Base-by-base conservation (phyloP, 2,329 filamentous ascomycete genomes). In the Phaeosphaeria sp. region DNA sequence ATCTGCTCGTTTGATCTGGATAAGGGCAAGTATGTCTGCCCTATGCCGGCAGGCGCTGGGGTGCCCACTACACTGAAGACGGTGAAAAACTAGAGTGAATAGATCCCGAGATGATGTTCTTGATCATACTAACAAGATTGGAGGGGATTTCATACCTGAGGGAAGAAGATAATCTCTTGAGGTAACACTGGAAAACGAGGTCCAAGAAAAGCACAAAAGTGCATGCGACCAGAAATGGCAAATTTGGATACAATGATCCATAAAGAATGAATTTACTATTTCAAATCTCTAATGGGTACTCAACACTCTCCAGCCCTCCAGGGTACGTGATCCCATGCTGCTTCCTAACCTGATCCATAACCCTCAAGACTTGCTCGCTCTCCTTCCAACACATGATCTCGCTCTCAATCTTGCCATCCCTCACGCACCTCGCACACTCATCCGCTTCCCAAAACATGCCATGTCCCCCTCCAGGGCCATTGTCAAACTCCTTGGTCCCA, bases 361-460 rank as follows among this genome's bases (percentile, higher is more conserved):
- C 82, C 72, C 92, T 87, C 91, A 96, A 96, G 58, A 96, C 91
- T 46, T 87, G 84, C 54, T 94, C 82, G 72, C 89, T 93, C 83
- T 96, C 93, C 46, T 88, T 86, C 78, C 94, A 79, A 17, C 83
- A 84, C 47, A 73, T 69, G 18, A 67, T 67, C 56, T 84, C 83
- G 72, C 91, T 92, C 81, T 96, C 88, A 23, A 59, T 13, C 53
- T 69, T 88, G 83, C 79, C 87, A 87, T 39, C 92, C 90, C 76
- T 93, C 90, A 53, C 88, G 83, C 62, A 96, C 69, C 69, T 89
- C 90, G 89, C 91, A 62, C 86, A 89, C 80, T 92, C 91, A 75
- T 93, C 90, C 3, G 91, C 91, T 74, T 93, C 90, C 89, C 89
- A 93, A 78, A 91, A 94, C 90, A 95, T 94, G 52, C 92, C 92